Conservation (phyloP, 306 rosid genomes). For the Ormosia semicastrata region DNA sequence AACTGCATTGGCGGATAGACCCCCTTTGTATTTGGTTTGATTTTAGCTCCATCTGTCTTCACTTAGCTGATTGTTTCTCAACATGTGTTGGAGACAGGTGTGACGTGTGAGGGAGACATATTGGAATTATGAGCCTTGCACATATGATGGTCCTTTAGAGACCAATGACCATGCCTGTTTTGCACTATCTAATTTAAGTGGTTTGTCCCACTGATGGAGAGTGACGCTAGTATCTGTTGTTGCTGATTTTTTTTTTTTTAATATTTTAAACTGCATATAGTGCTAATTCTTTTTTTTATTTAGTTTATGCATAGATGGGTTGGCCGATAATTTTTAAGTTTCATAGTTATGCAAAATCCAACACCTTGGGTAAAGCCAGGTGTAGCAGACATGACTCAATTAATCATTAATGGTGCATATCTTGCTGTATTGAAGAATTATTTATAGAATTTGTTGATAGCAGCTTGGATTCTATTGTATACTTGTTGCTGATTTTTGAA, state of each 20-base stretch:
- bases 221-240: slow-evolving; percentile 8
- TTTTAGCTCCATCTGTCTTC: slow-evolving; percentile 10
- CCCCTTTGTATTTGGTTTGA: background rate
- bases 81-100: slow-evolving; percentile 34
- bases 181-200: slow-evolving; percentile 42
- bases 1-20: slow-evolving; percentile 13
- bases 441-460: no score
- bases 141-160: background rate
- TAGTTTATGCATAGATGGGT: no score
- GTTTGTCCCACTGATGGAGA: slow-evolving; percentile 26
- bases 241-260: background rate
- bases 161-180: background rate
- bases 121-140: slow-evolving; percentile 23
- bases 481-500: no score
- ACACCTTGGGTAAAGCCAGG: no score
- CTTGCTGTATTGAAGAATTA: no score
- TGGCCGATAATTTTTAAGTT: background rate
- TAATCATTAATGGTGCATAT: no score
- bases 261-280: no score
- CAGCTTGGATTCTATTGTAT: no score
- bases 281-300: background rate
- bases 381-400: no score
- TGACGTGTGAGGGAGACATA: slow-evolving; percentile 20
- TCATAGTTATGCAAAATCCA: no score
- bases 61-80: slow-evolving; percentile 9